Base-by-base conservation (phyloP, 768 basidiomycete genomes). In the Auriscalpium microsporum region DNA sequence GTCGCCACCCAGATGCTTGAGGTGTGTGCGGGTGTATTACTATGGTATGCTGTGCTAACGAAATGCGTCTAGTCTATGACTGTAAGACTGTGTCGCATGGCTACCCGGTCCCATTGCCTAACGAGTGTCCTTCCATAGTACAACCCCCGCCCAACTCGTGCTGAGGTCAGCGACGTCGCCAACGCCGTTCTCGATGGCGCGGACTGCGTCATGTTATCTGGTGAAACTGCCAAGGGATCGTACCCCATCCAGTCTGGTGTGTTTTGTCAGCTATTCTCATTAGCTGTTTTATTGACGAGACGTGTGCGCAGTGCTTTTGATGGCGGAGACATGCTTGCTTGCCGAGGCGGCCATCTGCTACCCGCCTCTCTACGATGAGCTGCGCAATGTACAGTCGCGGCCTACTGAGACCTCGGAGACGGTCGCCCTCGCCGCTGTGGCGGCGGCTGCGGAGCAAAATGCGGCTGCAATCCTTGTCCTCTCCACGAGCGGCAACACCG, bases 1-100 rank as follows among this genome's bases (percentile, higher is more conserved):
- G 94, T 96, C 58, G 96, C 96, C 10, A 99, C 96, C 13, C 95
- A 99, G 72, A 99, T 99, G 95, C 86, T 99, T 63, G 95, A 98
- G 80, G 89, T 87, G 58, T 57, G 75, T 64, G 33, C 35, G 34
- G 23, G 54, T 34, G 21, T 49, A 17, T 38, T 14, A 42, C 35
- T n/a, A 34, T 36, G 17, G 13, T 48, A 53, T 34, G 38, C 8
- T 46, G 51, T 48, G 45, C 52, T 53, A 49, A 49, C 58, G 65
- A 49, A 65, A 52, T 53, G 45, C 59, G 48, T 60, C n/a, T 61
- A 90, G 89, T 95, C 93, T 14, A 95, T 95, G 94, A 96, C 93
- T 63, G 91, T 92, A 69, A 73, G 73, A 60, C 55, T 45, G 44
- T 45, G 35, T 17, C 28, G 28, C 28, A 28, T 28, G 5, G 28